A percentile compares a stretch with the other conserved stretches of the same genome.
phyloP scores from a whole-genome alignment of 148 eudicot genomes.

The Gaultheria prostrata region DNA sequence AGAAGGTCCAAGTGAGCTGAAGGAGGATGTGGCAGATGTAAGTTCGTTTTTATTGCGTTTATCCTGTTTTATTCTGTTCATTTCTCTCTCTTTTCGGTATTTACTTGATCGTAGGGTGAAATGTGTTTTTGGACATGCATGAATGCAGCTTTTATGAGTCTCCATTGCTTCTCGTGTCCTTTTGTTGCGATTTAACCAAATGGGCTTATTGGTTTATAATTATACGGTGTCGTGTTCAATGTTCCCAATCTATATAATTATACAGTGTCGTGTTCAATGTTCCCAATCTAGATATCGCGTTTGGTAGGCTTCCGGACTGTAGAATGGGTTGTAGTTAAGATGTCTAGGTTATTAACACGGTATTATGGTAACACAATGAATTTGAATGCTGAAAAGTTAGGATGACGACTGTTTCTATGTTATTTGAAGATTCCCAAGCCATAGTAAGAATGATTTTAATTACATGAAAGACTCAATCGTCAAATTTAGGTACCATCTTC shows the following conservation, averaged over 20 bases:
- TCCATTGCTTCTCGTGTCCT: not conserved
- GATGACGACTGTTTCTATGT: not conserved
- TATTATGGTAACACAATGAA: not conserved
- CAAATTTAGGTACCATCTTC: not conserved
- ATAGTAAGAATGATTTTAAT: not conserved
- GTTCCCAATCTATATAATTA: not conserved
- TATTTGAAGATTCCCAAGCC: not conserved
- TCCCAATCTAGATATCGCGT: not conserved
- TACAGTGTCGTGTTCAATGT: not conserved
- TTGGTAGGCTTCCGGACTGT: not conserved
- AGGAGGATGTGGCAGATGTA: slow-evolving; percentile 32
- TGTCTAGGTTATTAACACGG: not conserved
- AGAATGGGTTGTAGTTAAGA: not conserved
- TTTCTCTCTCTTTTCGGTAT: not conserved
- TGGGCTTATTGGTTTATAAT: not conserved
- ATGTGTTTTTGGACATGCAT: not conserved
- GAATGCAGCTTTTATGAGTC: not conserved
- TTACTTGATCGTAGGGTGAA: not conserved
- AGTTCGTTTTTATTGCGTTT: slow-evolving; percentile 10
- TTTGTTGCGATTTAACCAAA: not conserved
- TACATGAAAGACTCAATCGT: not conserved
- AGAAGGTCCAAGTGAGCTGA: slow-evolving; percentile 29
- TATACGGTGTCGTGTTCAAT: not conserved
- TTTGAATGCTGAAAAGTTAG: not conserved
- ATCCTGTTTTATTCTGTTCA: not conserved